Conservation (phyloP, 306 rosid species). For the Purshia tridentata region DNA sequence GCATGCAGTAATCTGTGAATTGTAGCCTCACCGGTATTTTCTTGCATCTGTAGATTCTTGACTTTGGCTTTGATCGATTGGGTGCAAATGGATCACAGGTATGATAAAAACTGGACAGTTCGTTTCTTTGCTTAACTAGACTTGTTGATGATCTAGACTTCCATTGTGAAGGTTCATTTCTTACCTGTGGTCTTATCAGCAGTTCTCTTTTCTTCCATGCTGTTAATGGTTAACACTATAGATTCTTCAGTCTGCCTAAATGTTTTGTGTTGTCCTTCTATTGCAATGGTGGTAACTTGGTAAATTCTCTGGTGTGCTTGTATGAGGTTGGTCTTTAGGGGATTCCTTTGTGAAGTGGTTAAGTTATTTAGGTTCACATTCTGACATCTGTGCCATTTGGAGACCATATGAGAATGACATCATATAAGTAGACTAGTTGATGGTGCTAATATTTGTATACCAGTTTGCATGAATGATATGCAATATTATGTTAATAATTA, state of each 20-base stretch:
- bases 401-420: constrained; percentile 3
- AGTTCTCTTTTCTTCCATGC: constrained; percentile 1
- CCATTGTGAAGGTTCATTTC: background rate
- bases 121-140: background rate
- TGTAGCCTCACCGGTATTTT: constrained; percentile 31
- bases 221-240: background rate
- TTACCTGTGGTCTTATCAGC: constrained; percentile 1
- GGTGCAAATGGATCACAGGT: constrained; percentile 89
- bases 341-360: constrained; percentile 12
- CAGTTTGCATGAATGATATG: background rate
- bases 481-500: background rate
- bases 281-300: background rate
- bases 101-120: constrained; percentile 31
- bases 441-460: background rate
- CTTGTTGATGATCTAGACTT: constrained; percentile 4
- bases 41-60: constrained; percentile 67
- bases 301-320: background rate
- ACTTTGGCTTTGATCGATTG: constrained; percentile 88
- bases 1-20: constrained; percentile 17
- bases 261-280: constrained; percentile 15
- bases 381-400: constrained; percentile 4
- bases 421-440: background rate
- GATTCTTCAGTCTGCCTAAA: constrained; percentile 3
- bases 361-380: background rate
- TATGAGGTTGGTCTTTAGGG: constrained; percentile 20